A percentile compares a stretch with the other conserved stretches of the same genome.
These are phyloP conservation scores for Telfairia occidentalis DNA, from an alignment of 331 rosid species.

Conservation along the genomic window DNA sequence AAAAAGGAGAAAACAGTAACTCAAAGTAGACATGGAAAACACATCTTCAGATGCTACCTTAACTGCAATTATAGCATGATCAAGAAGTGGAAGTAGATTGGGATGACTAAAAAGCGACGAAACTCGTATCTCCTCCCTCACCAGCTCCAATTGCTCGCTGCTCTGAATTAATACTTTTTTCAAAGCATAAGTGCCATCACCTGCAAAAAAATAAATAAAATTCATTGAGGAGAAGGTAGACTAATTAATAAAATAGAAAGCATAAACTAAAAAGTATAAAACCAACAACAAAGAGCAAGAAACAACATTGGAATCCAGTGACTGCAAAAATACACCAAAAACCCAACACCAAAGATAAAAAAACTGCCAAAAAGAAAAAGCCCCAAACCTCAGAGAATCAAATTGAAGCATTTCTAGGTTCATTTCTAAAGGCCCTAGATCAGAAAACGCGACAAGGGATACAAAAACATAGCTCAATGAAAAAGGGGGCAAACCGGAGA, in stretches of 20 bases:
- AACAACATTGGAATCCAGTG: background rate
- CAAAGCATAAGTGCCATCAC: constrained; percentile 88
- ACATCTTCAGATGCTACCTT: constrained; percentile 32
- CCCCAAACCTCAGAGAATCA: background rate
- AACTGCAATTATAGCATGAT: constrained; percentile 84
- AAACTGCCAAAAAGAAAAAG: no score
- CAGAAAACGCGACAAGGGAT: background rate
- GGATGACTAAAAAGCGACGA: constrained; percentile 84
- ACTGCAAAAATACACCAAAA: background rate
- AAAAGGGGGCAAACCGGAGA: constrained; percentile 52
- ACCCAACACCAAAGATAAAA: no score
- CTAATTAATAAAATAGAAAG: background rate
- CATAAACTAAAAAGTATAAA: background rate
- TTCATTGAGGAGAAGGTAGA: background rate
- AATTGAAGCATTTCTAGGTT: background rate
- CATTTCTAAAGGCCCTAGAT: background rate
- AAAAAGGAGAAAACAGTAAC: background rate
- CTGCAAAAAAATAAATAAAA: constrained; percentile 26
- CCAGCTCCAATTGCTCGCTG: constrained; percentile 80
- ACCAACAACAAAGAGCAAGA: background rate
- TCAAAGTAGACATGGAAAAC: background rate
- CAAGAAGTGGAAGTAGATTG: constrained; percentile 90
- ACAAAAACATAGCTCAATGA: background rate
- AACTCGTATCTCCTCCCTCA: constrained; percentile 89
- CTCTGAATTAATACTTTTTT: constrained; percentile 88